These are phyloP conservation scores for Alternaria tenuissima DNA, from an alignment of 2,329 filamentous ascomycete genomes.

Conservation along the genomic window DNA sequence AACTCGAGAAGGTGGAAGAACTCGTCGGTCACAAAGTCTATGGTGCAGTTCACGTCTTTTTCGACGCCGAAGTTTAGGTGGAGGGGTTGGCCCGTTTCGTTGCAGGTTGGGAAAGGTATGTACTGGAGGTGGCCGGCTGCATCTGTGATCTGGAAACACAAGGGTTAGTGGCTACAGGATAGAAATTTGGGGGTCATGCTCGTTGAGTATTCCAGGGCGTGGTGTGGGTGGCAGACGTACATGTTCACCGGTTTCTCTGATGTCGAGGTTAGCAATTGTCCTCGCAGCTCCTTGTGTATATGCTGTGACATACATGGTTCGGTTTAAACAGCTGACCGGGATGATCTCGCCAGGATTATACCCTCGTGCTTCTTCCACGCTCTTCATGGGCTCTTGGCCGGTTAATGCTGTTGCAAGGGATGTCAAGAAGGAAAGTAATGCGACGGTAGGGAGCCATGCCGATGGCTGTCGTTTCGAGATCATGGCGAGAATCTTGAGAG, in stretches of 20 bases:
- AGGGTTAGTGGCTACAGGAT: not conserved
- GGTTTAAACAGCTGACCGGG: slow-evolving; percentile 61
- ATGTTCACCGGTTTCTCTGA: slow-evolving; percentile 86
- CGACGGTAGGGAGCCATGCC: slow-evolving; percentile 35
- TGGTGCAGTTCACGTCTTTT: slow-evolving; percentile 82
- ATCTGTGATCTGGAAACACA: slow-evolving; percentile 68
- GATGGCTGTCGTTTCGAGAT: not conserved
- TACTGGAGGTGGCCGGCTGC: slow-evolving; percentile 84
- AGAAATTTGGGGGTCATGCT: not conserved
- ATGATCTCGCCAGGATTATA: slow-evolving; percentile 60
- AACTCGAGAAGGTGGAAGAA: slow-evolving; percentile 93
- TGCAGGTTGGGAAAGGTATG: slow-evolving; percentile 88
- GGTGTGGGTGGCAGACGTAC: slow-evolving; percentile 45
- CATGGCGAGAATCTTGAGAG: not conserved
- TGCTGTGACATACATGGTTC: slow-evolving; percentile 56
- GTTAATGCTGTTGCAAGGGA: slow-evolving; percentile 51
- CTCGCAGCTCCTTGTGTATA: not conserved
- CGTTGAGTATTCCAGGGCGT: not conserved
- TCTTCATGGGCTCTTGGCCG: slow-evolving; percentile 53
- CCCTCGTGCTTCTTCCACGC: slow-evolving; percentile 46
- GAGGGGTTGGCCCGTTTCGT: slow-evolving; percentile 83
- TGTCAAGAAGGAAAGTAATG: slow-evolving; percentile 41
- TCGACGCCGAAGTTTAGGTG: slow-evolving; percentile 87
- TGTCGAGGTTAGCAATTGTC: slow-evolving; percentile 15
- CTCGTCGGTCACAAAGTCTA: slow-evolving; percentile 76